Base-by-base conservation (phyloP, 192 early-diverging fungal genomes). In the Chytriomyces hyalinus region DNA sequence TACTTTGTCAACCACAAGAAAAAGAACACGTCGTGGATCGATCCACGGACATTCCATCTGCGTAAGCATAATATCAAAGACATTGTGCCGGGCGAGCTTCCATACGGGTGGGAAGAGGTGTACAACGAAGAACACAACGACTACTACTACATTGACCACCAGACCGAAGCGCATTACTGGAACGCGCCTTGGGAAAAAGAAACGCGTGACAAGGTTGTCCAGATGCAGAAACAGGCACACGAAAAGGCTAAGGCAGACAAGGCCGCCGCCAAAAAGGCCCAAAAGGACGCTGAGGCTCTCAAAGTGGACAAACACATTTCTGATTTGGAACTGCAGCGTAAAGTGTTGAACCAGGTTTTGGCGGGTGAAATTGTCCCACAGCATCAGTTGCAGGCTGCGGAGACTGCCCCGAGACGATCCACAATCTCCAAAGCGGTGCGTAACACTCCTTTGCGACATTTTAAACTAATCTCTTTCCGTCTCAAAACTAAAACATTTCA, bases 1-100 rank as follows among this genome's bases (percentile, higher is more conserved):
- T 87, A 87, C 75, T 87, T 80, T 70, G 85, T 87, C 24, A 75
- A 87, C 59, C 80, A 87, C 77, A 82, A 87, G 61, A 65, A 44
- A 17, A 81, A 83, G 51, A 80, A 15, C 2, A 87, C 85, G 7
- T 74, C 85, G 17, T 87, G 86, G 86, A 75, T 84, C 78, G 86
- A 87, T 65, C 86, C 86, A 3, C 82, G 86, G 36, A 78, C 81
- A n/a, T 59, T 53, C 67, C 43, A 75, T 22, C 61, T 81, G 9
- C 68, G 80, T 36, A 81, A 81, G 73, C 80, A 81, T 74, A 76
- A 82, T 75, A 78, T 81, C 45, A 81, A 81, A 13, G 80, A 81
- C 45, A 81, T 81, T 46, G 80, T 81, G 15, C 81, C 80, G n/a
- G 80, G 80, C 9, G 80, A 81, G 68, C 79, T 81, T 51, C 80